Evolutionary conservation across 139 green algal species (phyloP).

Genomic region (Spirogloea muscicola): DNA sequence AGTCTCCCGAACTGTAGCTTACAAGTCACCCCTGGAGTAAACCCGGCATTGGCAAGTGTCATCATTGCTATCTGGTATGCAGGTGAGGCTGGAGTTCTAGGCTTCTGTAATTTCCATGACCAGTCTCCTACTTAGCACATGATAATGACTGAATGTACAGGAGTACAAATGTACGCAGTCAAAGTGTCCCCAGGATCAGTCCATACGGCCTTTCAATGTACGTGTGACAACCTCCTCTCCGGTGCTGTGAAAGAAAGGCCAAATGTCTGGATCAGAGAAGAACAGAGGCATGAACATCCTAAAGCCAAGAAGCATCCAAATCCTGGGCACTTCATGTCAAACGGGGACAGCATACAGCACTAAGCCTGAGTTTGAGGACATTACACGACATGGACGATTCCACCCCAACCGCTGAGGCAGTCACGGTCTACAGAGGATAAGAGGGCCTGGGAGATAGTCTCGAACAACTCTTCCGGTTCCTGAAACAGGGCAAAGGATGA

Average conservation of each 20-base stretch:
- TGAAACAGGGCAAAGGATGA: too few species aligned
- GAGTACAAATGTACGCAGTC: neutral
- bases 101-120: too few species aligned
- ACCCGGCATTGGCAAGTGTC: too few species aligned
- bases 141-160: too few species aligned
- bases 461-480: constrained; percentile 93
- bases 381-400: constrained; percentile 84
- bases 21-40: too few species aligned
- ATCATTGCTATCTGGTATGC: too few species aligned
- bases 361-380: neutral
- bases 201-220: constrained; percentile 30
- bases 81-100: too few species aligned
- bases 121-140: too few species aligned
- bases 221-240: constrained; percentile 21
- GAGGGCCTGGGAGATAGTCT: constrained; percentile 86
- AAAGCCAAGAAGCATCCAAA: neutral
- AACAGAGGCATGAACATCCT: neutral
- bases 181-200: constrained; percentile 3
- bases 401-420: constrained; percentile 92
- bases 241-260: constrained; percentile 24
- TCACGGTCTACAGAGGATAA: constrained; percentile 86
- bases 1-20: too few species aligned
- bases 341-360: neutral
- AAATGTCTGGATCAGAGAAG: neutral
- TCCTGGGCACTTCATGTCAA: neutral